Conservation (phyloP, 139 green algal species). For the Spirogloea muscicola region DNA sequence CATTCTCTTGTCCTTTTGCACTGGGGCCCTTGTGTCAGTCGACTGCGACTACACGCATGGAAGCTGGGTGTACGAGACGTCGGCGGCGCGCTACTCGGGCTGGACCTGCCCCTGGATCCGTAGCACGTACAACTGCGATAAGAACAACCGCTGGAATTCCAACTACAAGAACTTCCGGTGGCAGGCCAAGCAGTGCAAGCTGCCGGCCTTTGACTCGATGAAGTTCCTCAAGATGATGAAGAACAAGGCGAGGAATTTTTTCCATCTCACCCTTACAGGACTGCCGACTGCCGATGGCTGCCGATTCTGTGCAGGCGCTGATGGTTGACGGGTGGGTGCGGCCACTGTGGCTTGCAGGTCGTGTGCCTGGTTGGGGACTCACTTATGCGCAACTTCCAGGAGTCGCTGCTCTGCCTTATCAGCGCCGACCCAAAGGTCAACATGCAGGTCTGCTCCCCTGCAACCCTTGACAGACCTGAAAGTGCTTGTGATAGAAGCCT, state of each 20-base stretch:
- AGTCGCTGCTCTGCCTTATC: conserved; percentile 8
- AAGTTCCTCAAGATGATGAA: conserved; percentile 1
- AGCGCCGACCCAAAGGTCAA: no score
- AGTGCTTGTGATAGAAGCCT: neutral
- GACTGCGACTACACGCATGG: conserved; percentile 1
- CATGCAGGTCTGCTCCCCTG: neutral
- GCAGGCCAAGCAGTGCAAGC: neutral
- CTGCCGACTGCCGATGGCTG: no score
- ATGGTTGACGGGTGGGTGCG: neutral
- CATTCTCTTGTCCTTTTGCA: no score
- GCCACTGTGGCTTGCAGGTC: neutral
- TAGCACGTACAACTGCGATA: neutral
- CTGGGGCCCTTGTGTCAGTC: no score
- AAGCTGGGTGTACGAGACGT: neutral
- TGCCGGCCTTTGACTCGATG: neutral
- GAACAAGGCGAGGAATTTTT: neutral
- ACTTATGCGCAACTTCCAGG: neutral
- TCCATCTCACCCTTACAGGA: no score
- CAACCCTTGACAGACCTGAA: neutral
- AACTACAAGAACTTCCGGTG: neutral
- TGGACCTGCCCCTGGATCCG: neutral
- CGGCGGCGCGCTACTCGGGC: neutral
- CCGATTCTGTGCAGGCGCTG: no score
- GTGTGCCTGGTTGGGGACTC: neutral
- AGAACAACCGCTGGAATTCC: neutral